Evolutionary conservation across 805 yeast species (phyloP).

Genomic region (Cyberlindnera samutprakarnensis): DNA sequence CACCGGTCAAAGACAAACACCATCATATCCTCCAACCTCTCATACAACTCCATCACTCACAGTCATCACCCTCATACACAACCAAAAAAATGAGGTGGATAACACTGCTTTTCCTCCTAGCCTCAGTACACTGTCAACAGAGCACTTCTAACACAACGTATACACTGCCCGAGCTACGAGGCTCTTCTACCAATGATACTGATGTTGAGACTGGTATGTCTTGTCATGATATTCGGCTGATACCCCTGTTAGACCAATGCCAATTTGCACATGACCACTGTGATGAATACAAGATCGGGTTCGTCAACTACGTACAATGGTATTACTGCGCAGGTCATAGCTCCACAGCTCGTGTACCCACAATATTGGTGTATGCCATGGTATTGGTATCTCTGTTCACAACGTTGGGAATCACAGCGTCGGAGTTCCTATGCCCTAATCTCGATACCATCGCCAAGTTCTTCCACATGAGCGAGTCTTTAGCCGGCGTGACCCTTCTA

Average conservation of each 20-base stretch:
- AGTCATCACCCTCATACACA: no score
- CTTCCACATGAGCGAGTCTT: slow-evolving; percentile 62
- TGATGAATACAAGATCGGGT: slow-evolving; percentile 20
- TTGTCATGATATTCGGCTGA: slow-evolving; percentile 16
- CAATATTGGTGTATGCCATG: slow-evolving; percentile 3
- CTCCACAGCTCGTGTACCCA: background rate
- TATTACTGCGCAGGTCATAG: slow-evolving; percentile 15
- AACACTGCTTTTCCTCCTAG: no score
- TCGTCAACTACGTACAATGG: slow-evolving; percentile 16
- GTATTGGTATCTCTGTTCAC: slow-evolving; percentile 41
- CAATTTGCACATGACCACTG: slow-evolving; percentile 14
- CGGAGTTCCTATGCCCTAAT: slow-evolving; percentile 79
- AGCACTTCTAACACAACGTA: background rate
- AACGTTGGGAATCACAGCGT: slow-evolving; percentile 72
- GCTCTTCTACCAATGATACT: no score
- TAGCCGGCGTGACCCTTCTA: slow-evolving; percentile 81
- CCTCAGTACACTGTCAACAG: no score
- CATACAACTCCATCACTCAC: background rate
- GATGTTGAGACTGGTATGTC: slow-evolving; percentile 1
- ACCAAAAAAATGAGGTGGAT: no score
- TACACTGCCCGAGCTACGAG: background rate
- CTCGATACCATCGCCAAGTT: slow-evolving; percentile 58
- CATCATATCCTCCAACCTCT: background rate
- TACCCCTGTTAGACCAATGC: slow-evolving; percentile 14
- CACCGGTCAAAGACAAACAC: background rate